A percentile compares a stretch with the other conserved stretches of the same genome.
Conservation (phyloP, 768 basidiomycete species). For the Cyclocybe cylindracea region DNA sequence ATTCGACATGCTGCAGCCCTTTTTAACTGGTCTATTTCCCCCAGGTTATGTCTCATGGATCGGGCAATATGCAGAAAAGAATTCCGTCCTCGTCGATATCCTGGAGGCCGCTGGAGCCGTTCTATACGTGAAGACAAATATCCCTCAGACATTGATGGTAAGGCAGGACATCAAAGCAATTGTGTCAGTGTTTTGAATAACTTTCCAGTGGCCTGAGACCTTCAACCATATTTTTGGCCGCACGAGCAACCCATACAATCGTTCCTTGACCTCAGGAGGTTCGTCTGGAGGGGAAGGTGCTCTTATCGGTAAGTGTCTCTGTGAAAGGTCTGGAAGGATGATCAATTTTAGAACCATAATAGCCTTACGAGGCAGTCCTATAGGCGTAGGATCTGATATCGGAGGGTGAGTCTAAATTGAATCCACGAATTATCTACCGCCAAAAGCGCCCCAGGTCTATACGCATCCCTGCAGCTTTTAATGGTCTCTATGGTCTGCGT, state of each 20-base stretch:
- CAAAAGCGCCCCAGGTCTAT: constrained; percentile 51
- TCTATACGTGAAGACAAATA: constrained; percentile 70
- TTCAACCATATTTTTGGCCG: constrained; percentile 80
- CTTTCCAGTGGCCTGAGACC: constrained; percentile 69
- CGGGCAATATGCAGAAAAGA: constrained; percentile 55
- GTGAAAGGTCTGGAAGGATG: too few species aligned
- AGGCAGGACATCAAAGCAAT: not conserved
- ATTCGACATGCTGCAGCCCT: not conserved
- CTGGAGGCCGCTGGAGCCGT: constrained; percentile 71
- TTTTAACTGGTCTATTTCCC: not conserved
- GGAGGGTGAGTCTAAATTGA: constrained; percentile 53
- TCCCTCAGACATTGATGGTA: constrained; percentile 81
- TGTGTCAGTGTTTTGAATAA: not conserved
- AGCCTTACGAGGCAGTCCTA: constrained; percentile 48
- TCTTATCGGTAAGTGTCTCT: constrained; percentile 49
- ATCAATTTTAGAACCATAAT: not conserved
- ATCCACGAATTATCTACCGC: not conserved
- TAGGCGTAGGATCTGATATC: constrained; percentile 81
- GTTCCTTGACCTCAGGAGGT: constrained; percentile 71
- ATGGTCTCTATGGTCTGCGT: constrained; percentile 70
- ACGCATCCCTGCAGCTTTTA: constrained; percentile 68
- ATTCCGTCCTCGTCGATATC: constrained; percentile 66
- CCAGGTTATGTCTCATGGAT: constrained; percentile 76
- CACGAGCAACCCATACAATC: constrained; percentile 76
- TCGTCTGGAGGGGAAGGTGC: constrained; percentile 89